Percentiles rank a stretch among this genome's conserved stretches.
Evolutionary conservation across 2,329 filamentous ascomycete genomes (phyloP).

Genomic region (Penicillium sp.): DNA sequence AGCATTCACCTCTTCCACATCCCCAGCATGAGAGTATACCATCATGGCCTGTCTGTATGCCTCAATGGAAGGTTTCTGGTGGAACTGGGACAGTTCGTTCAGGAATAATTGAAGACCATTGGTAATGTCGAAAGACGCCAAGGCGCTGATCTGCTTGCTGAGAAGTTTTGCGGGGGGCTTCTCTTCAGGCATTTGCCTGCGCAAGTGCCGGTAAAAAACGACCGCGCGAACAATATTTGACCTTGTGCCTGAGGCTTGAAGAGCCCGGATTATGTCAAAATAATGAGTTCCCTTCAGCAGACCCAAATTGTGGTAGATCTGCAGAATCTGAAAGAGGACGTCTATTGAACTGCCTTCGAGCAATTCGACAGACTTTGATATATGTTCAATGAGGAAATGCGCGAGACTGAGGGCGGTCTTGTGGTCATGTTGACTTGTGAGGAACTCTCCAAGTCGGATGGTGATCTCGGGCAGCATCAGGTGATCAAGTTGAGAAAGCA

Average conservation of each 20-base stretch:
- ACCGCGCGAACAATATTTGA: slow-evolving; percentile 29
- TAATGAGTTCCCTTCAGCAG: slow-evolving; percentile 27
- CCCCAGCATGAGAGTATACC: slow-evolving; percentile 45
- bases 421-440: slow-evolving; percentile 7
- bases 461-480: slow-evolving; percentile 20
- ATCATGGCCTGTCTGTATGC: slow-evolving; percentile 37
- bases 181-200: slow-evolving; percentile 28
- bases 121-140: slow-evolving; percentile 31
- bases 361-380: slow-evolving; percentile 24
- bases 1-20: slow-evolving; percentile 41
- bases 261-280: slow-evolving; percentile 26
- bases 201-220: slow-evolving; percentile 41
- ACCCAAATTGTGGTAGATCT: slow-evolving; percentile 21
- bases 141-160: slow-evolving; percentile 21
- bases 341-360: slow-evolving; percentile 28
- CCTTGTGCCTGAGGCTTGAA: slow-evolving; percentile 26
- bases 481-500: slow-evolving; percentile 2
- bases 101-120: slow-evolving; percentile 39
- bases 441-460: slow-evolving; percentile 20
- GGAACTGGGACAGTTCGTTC: slow-evolving; percentile 35
- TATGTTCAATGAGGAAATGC: slow-evolving; percentile 23
- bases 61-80: slow-evolving; percentile 27
- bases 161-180: slow-evolving; percentile 22
- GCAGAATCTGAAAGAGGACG: slow-evolving; percentile 29
- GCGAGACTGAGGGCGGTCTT: slow-evolving; percentile 12